Evolutionary conservation across 1,284 basidiomycete genomes (phyloP).

Genomic region (Tylopilus orsonianus): DNA sequence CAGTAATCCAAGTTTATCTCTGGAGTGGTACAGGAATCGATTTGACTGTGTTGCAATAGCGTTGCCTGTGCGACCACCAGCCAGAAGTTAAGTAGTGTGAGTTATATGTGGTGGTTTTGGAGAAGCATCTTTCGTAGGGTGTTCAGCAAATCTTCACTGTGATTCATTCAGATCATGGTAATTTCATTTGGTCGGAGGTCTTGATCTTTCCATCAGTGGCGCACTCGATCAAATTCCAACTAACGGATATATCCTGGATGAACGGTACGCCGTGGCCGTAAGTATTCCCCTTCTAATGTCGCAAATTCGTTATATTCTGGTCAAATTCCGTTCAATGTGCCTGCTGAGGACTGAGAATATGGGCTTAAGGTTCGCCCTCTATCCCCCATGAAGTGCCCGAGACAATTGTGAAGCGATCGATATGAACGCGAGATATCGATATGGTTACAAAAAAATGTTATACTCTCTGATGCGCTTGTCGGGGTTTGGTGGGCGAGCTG

Average conservation of each 20-base stretch:
- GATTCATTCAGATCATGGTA: background rate
- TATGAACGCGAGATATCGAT: slow-evolving; percentile 34
- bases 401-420: slow-evolving; percentile 22
- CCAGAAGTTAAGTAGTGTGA: background rate
- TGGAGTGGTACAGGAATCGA: background rate
- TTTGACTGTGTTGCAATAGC: background rate
- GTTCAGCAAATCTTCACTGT: background rate
- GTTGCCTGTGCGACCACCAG: background rate
- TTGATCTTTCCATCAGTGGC: slow-evolving; percentile 14
- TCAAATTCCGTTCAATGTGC: slow-evolving; percentile 17
- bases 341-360: slow-evolving; percentile 9
- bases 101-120: background rate
- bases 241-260: slow-evolving; percentile 4
- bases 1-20: background rate
- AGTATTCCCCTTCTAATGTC: slow-evolving; percentile 10
- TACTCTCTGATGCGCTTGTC: slow-evolving; percentile 1
- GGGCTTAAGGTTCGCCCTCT: slow-evolving; percentile 7
- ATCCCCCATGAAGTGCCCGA: slow-evolving; percentile 7
- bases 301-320: background rate
- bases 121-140: background rate
- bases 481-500: slow-evolving; percentile 18
- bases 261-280: slow-evolving; percentile 10
- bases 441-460: slow-evolving; percentile 8
- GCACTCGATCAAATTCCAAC: slow-evolving; percentile 12
- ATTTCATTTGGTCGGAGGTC: background rate